These are phyloP conservation scores for Cytidiella melzeri DNA, from an alignment of 768 basidiomycete genomes.

Conservation along the genomic window DNA sequence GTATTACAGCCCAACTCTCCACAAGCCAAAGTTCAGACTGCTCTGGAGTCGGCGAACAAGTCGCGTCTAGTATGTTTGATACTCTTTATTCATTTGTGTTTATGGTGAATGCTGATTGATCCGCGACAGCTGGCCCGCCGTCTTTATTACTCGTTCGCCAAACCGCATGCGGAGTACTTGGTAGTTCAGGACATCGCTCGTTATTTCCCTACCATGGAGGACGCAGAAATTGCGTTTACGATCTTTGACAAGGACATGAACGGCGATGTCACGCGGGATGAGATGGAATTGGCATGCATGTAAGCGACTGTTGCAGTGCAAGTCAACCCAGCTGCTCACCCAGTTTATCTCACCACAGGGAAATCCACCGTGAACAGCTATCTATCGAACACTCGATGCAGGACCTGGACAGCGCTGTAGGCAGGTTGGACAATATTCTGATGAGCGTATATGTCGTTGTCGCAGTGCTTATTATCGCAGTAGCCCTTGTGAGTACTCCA, in stretches of 20 bases:
- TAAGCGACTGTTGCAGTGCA: conserved; percentile 33
- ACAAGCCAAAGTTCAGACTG: conserved; percentile 71
- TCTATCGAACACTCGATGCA: conserved; percentile 83
- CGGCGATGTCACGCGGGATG: conserved; percentile 65
- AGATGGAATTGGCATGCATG: conserved; percentile 72
- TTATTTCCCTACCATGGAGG: conserved; percentile 63
- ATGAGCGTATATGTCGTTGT: conserved; percentile 75
- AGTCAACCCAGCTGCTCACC: neutral
- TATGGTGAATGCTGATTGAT: neutral
- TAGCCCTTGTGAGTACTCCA: conserved; percentile 65
- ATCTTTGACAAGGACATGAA: conserved; percentile 70
- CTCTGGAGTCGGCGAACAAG: conserved; percentile 76
- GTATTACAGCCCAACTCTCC: conserved; percentile 89
- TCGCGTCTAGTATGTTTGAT: conserved; percentile 51
- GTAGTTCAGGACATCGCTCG: conserved; percentile 61
- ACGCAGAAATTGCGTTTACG: conserved; percentile 60
- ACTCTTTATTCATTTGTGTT: conserved; percentile 3
- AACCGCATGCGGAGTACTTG: conserved; percentile 51
- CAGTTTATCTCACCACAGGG: conserved; percentile 36
- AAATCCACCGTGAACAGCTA: conserved; percentile 80
- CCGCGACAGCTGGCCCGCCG: conserved; percentile 78
- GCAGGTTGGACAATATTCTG: conserved; percentile 79
- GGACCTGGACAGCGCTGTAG: conserved; percentile 86
- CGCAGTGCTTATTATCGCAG: conserved; percentile 72
- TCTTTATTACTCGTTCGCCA: conserved; percentile 80